A percentile compares a stretch with the other conserved stretches of the same genome.
Evolutionary conservation across 192 early-diverging fungal genomes (phyloP).

Genomic region (Coemansia brasiliensis): DNA sequence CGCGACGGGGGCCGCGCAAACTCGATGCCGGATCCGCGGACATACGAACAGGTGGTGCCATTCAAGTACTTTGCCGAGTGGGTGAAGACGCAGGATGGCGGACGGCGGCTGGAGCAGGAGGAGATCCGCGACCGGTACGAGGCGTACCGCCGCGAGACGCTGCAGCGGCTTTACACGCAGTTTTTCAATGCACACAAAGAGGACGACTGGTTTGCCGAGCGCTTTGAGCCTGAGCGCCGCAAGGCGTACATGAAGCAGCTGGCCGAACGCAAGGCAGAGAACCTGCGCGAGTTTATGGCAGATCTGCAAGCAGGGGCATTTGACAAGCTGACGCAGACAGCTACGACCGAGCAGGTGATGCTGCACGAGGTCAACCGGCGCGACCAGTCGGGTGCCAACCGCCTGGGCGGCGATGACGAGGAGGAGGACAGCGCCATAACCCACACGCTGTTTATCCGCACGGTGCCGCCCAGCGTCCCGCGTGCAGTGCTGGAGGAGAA

Average conservation of each 20-base stretch:
- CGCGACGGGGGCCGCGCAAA: constrained; percentile 29
- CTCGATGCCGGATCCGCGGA: constrained; percentile 66
- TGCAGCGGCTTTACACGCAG: constrained; percentile 62
- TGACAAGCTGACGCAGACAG: constrained; percentile 56
- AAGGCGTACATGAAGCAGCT: constrained; percentile 56
- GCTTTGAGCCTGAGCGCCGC: constrained; percentile 82
- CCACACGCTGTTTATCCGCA: constrained; percentile 75
- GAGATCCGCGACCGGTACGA: constrained; percentile 78
- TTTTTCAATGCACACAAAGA: constrained; percentile 80
- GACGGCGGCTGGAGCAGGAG: constrained; percentile 68
- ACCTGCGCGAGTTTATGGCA: constrained; percentile 60
- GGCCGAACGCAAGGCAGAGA: constrained; percentile 56
- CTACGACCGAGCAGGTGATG: constrained; percentile 43
- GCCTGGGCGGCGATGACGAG: constrained; percentile 37
- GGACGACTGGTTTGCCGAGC: constrained; percentile 91
- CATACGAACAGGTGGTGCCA: constrained; percentile 74
- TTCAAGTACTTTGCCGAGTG: constrained; percentile 76
- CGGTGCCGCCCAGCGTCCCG: constrained; percentile 69
- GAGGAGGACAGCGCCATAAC: constrained; percentile 44
- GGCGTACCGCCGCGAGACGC: constrained; percentile 81
- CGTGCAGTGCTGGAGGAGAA: constrained; percentile 67
- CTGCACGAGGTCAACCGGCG: constrained; percentile 48
- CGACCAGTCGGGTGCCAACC: constrained; percentile 26
- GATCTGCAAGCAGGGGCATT: constrained; percentile 72
- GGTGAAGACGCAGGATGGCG: constrained; percentile 59